Evolutionary conservation across 2,329 filamentous ascomycete species (phyloP).

Genomic region (Cladosporium oxysporum): DNA sequence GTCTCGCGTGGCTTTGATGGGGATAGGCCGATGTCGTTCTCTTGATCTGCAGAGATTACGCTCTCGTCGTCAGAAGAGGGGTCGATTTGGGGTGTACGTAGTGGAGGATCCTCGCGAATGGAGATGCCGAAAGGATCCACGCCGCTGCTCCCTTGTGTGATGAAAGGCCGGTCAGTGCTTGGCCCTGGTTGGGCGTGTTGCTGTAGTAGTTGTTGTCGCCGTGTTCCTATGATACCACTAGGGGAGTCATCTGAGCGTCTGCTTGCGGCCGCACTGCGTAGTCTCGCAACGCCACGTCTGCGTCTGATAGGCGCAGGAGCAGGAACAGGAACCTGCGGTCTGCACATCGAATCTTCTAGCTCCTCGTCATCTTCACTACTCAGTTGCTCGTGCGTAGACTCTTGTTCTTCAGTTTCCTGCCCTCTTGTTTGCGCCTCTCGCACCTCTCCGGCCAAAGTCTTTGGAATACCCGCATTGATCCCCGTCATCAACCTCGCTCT

Average conservation of each 20-base stretch:
- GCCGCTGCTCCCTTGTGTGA: slow-evolving; percentile 26
- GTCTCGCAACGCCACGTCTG: slow-evolving; percentile 32
- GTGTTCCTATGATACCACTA: slow-evolving; percentile 25
- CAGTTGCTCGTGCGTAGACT: slow-evolving; percentile 5
- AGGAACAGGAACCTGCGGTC: slow-evolving; percentile 23
- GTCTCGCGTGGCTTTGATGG: slow-evolving; percentile 33
- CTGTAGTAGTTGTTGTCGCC: slow-evolving; percentile 20
- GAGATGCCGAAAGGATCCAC: slow-evolving; percentile 11
- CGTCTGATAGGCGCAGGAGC: slow-evolving; percentile 28
- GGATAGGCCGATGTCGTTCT: slow-evolving; percentile 51
- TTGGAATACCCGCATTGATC: slow-evolving; percentile 59
- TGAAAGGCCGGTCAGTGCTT: slow-evolving; percentile 26
- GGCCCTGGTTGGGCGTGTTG: slow-evolving; percentile 7
- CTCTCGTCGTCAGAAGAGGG: slow-evolving; percentile 36
- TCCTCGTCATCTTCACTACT: slow-evolving; percentile 22
- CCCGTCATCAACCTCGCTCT: slow-evolving; percentile 63
- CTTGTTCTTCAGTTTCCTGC: slow-evolving; percentile 32
- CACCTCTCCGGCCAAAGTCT: slow-evolving; percentile 47
- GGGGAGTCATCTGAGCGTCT: slow-evolving; percentile 30
- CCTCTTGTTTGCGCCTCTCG: slow-evolving; percentile 56
- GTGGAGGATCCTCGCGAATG: slow-evolving; percentile 9
- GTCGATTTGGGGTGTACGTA: slow-evolving; percentile 17
- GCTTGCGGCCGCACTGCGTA: slow-evolving; percentile 25
- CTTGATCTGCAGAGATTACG: slow-evolving; percentile 46
- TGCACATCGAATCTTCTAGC: slow-evolving; percentile 23